Base-by-base conservation (phyloP, 2,329 filamentous ascomycete species). In the Thelonectria olida region DNA sequence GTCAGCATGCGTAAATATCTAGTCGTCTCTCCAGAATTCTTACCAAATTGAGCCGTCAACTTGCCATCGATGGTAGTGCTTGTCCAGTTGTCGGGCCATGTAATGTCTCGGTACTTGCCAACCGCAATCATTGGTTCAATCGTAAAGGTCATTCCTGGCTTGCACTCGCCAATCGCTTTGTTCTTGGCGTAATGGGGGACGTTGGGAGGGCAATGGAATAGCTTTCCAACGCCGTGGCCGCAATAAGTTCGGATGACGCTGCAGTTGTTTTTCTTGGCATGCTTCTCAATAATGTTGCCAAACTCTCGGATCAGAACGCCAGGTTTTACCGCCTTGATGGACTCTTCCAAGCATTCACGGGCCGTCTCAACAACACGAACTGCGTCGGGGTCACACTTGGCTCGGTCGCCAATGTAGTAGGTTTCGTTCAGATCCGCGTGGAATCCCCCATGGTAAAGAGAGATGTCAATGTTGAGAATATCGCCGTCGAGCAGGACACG, bases 31-130 rank as follows among this genome's bases (percentile, higher is more conserved):
- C 10, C 12, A 28, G 2, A 8, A 36, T 12, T 45, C 88, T 77
- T 81, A 93, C 90, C 91, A 74, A 99, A 99, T 75, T 99, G 96
- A 9, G 96, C 96, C 15, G 94, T 97, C 74, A 88, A 84, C 78
- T 91, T 92, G 51, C 96, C 96, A 75, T 99, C 96, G 58, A 90
- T 87, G 0, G 96, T 99, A 5, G 92, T 92, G 78, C 93, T 97
- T 1, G 96, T 99, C 96, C 96, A 99, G 81, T 98, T 93, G 76
- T 99, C 96, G 0, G 96, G 96, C 96, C 96, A 99, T 0, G 93
- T 98, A 76, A 96, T 91, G 74, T 99, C 96, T 65, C 88, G 88
- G 78, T 97, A 92, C 63, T 92, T 94, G 60, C 96, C 96, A 56
- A 97, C 78, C 39, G 93, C 93, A 75, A 99, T 94, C 96, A 99